These are phyloP conservation scores for Penicillium sp. DNA, from an alignment of 2,329 filamentous ascomycete species.

Conservation along the genomic window DNA sequence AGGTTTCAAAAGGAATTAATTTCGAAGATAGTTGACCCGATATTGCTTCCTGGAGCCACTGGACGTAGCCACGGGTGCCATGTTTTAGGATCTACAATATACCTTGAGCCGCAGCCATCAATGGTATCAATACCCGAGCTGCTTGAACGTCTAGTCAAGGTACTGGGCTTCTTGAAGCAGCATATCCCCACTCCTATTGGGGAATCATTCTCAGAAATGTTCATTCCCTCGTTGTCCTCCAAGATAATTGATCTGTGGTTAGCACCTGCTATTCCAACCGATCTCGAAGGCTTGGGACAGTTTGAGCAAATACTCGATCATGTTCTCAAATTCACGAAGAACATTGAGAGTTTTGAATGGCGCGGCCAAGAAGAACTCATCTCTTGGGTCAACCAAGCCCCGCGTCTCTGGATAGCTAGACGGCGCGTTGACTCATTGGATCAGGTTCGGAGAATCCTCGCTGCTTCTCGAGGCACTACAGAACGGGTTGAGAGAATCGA, in stretches of 20 bases:
- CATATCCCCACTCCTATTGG: too few species aligned
- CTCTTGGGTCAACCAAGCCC: constrained; percentile 72
- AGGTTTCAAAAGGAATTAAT: constrained; percentile 30
- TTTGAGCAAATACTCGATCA: constrained; percentile 64
- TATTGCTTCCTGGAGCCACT: constrained; percentile 31
- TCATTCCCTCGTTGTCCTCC: constrained; percentile 61
- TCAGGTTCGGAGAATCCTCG: constrained; percentile 60
- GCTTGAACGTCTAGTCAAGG: too few species aligned
- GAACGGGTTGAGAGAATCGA: constrained; percentile 74
- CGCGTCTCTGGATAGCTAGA: constrained; percentile 75
- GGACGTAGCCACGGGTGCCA: too few species aligned
- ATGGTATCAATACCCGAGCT: too few species aligned
- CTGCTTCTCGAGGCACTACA: constrained; percentile 56
- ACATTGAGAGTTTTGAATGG: constrained; percentile 57
- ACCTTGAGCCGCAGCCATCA: too few species aligned
- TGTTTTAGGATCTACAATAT: too few species aligned
- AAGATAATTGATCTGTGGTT: constrained; percentile 72
- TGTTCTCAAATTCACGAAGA: constrained; percentile 56
- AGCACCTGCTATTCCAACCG: constrained; percentile 64
- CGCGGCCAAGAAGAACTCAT: constrained; percentile 53
- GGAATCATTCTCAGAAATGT: constrained; percentile 59
- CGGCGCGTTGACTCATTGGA: constrained; percentile 72
- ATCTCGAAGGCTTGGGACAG: constrained; percentile 58
- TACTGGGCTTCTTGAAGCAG: constrained; percentile 30
- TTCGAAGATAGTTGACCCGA: constrained; percentile 26